These are phyloP conservation scores for Balamuthia mandrillaris DNA, from an alignment of 208 protist species.

Conservation along the genomic window DNA sequence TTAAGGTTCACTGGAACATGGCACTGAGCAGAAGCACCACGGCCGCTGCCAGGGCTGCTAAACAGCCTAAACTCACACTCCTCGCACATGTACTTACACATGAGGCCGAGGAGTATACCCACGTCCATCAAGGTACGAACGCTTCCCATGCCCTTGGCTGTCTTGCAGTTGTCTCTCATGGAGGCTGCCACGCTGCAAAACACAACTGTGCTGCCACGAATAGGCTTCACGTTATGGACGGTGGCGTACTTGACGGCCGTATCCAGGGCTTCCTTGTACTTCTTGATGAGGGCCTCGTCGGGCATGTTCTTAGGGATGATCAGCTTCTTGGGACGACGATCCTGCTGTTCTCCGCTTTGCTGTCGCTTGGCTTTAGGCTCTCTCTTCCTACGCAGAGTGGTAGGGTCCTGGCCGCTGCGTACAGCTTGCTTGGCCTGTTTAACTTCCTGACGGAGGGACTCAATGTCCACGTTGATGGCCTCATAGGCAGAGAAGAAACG, in stretches of 20 bases:
- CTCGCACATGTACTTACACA: constrained; percentile 84
- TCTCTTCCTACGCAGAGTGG: constrained; percentile 6
- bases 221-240: constrained; percentile 82
- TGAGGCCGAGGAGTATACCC: constrained; percentile 77
- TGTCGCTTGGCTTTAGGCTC: background rate
- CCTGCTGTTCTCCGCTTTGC: background rate
- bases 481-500: constrained; percentile 88
- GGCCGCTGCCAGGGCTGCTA: background rate
- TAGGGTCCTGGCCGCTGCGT: too few relatives aligned
- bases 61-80: constrained; percentile 61
- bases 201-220: constrained; percentile 80
- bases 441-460: background rate
- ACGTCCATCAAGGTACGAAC: constrained; percentile 74
- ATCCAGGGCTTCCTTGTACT: constrained; percentile 76
- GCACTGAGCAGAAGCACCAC: background rate
- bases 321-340: background rate
- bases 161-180: constrained; percentile 43
- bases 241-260: constrained; percentile 75
- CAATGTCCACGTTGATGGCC: constrained; percentile 59
- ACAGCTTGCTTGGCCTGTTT: background rate
- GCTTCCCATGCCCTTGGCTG: constrained; percentile 13
- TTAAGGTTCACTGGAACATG: background rate
- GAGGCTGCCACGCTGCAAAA: constrained; percentile 69
- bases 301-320: constrained; percentile 42
- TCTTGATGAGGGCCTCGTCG: constrained; percentile 41